Evolutionary conservation across 441 rosid species (phyloP), one percentile per base, ranked within the genome.

Genomic region (Erodium trifolium): DNA sequence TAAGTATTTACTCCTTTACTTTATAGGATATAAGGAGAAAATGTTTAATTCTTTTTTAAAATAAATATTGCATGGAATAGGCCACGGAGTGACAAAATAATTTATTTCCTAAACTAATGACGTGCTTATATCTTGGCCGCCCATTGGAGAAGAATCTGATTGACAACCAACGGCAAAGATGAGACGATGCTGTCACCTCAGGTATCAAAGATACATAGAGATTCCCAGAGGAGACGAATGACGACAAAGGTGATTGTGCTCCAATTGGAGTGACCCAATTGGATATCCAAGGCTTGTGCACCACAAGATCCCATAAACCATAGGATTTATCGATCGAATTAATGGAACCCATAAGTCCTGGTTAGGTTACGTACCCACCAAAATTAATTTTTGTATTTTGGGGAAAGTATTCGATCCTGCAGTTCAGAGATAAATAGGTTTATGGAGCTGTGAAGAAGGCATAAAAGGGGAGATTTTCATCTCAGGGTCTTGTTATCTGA

Each of bases 361-460:
- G 2, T 7, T 41, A 9, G 45, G 45, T 41, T 37, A 37, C 11
- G 45, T 41, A 37, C 7, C 41, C 62, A 55, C 23, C 63, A 57
- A 57, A 57, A 18, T 57, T 18, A 57, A 16, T 7, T 2, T 57
- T 57, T 57, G 2, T 0, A 41, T 57, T 57, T 47, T 0, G 19
- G 62, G 62, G n/a, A 55, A 55, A 55, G 3, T 31, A 16, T 14
- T 55, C 23, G 19, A 16, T 55, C 62, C 3, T 37, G 29, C 35
- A 23, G 63, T 57, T 6, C 63, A 18, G 3, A 10, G 86, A 73
- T 81, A 81, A 87, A 71, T 76, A 71, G 65, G 86, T 77, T 29
- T 78, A 68, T 51, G 84, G 80, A 59, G 73, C 5, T 62, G 12
- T 62, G 77, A 62, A 55, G 18, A 67, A 45, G 16, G 12, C 29